Conservation (phyloP, 1,284 basidiomycete species). For the Puccinia novopanici region DNA sequence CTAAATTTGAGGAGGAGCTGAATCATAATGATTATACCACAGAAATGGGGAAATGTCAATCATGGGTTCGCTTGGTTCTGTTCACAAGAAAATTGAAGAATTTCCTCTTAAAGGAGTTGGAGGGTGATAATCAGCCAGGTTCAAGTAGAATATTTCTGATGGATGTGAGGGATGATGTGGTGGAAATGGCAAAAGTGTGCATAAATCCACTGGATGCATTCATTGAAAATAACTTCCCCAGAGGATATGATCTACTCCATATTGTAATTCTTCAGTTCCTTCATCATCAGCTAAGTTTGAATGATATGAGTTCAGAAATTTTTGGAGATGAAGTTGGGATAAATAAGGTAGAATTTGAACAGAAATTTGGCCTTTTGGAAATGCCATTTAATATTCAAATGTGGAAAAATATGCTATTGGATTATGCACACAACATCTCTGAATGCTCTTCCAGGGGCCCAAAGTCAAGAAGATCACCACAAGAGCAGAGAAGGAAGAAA, state of each 20-base stretch:
- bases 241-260: background rate
- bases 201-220: background rate
- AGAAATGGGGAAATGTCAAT: background rate
- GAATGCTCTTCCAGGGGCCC: background rate
- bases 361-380: background rate
- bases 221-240: background rate
- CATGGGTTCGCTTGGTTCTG: background rate
- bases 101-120: background rate
- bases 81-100: constrained; percentile 2
- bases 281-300: background rate
- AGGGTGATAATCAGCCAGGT: background rate
- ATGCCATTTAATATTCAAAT: background rate
- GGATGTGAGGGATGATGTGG: background rate
- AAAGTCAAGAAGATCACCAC: background rate
- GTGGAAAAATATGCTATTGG: background rate
- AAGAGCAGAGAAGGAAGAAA: background rate
- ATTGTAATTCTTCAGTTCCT: background rate
- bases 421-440: background rate
- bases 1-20: background rate
- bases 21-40: background rate
- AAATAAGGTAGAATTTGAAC: background rate
- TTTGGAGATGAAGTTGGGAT: background rate
- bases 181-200: background rate
- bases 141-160: background rate
- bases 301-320: background rate